Conservation (phyloP, 1,139 yeast species). For the Protomyces inundatus region DNA sequence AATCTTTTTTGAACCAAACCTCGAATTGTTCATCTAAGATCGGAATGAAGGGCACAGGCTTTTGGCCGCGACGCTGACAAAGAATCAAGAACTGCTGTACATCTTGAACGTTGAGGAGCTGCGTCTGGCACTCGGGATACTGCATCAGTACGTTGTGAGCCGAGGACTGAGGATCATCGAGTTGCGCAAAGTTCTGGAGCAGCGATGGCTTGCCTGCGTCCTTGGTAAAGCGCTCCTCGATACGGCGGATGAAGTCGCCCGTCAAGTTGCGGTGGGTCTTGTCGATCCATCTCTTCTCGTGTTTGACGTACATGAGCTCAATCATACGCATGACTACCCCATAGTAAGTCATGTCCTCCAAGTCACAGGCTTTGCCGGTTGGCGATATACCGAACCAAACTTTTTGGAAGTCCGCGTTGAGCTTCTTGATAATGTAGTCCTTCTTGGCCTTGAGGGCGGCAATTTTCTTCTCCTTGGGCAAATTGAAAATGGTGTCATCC, state of each 20-base stretch:
- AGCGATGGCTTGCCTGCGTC: conserved; percentile 50
- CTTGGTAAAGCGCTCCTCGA: conserved; percentile 89
- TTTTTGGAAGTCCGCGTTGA: conserved; percentile 93
- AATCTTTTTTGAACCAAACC: conserved; percentile 95
- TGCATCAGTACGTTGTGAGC: conserved; percentile 56
- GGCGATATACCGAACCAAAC: conserved; percentile 90
- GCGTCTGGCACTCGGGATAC: conserved; percentile 69
- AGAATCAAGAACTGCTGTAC: conserved; percentile 83
- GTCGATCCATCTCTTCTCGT: conserved; percentile 85
- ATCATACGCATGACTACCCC: conserved; percentile 85
- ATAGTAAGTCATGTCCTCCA: conserved; percentile 91
- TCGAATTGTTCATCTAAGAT: conserved; percentile 90
- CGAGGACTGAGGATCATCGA: conserved; percentile 61
- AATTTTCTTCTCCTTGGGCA: conserved; percentile 83
- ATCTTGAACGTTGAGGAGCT: conserved; percentile 91
- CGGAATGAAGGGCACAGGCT: conserved; percentile 98
- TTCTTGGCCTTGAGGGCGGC: conserved; percentile 78
- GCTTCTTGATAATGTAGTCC: conserved; percentile 73
- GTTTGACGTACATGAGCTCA: conserved; percentile 79
- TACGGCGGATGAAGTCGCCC: conserved; percentile 83
- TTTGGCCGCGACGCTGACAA: conserved; percentile 79
- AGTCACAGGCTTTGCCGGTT: conserved; percentile 54
- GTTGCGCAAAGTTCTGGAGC: conserved; percentile 65
- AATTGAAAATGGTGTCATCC: conserved; percentile 84
- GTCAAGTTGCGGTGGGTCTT: conserved; percentile 74